A percentile compares a stretch with the other conserved stretches of the same genome.
phyloP scores from a whole-genome alignment of 2,329 filamentous ascomycete species.

The Dothistroma septosporum region DNA sequence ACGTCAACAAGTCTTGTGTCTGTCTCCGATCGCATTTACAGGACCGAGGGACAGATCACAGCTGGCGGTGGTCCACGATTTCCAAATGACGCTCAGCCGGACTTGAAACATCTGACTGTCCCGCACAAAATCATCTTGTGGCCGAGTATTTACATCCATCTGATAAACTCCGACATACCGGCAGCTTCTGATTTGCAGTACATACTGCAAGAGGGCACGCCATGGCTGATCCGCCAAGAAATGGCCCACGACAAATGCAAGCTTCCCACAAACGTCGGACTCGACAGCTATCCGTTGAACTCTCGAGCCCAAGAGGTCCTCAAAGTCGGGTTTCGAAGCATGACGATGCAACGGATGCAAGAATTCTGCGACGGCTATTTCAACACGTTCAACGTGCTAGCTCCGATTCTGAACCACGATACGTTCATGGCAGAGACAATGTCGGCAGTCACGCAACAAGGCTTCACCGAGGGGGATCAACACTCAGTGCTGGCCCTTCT shows the following conservation, averaged over 20 bases:
- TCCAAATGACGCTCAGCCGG: conserved; percentile 22
- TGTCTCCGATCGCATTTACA: conserved; percentile 8
- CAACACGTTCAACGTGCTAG: conserved; percentile 56
- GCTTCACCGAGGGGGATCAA: conserved; percentile 49
- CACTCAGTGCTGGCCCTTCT: conserved; percentile 53
- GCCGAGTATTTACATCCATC: conserved; percentile 37
- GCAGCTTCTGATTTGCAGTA: conserved; percentile 35
- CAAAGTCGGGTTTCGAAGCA: conserved; percentile 32
- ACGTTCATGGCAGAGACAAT: conserved; percentile 50
- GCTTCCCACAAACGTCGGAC: conserved; percentile 29
- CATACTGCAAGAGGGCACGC: conserved; percentile 37
- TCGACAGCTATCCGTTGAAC: conserved; percentile 25
- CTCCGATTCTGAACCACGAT: conserved; percentile 57
- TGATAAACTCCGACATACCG: conserved; percentile 34
- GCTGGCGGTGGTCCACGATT: conserved; percentile 6
- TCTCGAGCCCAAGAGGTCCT: conserved; percentile 10
- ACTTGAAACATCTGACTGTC: conserved; percentile 35
- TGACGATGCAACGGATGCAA: conserved; percentile 51
- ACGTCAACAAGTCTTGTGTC: conserved; percentile 11
- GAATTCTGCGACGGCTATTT: conserved; percentile 54
- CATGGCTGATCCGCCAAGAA: conserved; percentile 38
- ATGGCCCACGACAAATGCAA: conserved; percentile 30
- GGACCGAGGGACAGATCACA: conserved; percentile 8
- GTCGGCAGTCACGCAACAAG: conserved; percentile 44
- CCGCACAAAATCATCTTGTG: conserved; percentile 53